A percentile compares a stretch with the other conserved stretches of the same genome.
These are phyloP conservation scores for Fraxinus paxiana DNA, from an alignment of 305 asterid species.

Conservation along the genomic window DNA sequence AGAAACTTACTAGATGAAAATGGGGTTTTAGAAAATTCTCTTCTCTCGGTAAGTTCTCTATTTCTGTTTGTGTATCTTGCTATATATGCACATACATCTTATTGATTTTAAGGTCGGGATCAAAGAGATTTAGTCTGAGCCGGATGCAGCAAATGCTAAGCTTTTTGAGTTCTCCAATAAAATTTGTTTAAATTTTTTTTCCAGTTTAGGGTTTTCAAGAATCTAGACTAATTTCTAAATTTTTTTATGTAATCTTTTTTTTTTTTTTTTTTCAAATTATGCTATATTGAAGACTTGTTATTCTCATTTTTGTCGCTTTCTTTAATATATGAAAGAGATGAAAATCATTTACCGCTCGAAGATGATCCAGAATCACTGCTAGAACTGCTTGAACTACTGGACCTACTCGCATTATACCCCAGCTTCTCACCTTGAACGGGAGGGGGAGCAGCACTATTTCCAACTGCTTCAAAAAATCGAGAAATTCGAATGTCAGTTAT, in stretches of 20 bases:
- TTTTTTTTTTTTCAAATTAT: neutral
- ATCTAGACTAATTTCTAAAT: neutral
- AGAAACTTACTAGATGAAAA: neutral
- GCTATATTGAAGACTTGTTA: neutral
- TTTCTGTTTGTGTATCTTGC: neutral
- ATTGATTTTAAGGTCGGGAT: neutral
- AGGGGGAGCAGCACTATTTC: constrained; percentile 29
- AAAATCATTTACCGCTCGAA: constrained; percentile 50
- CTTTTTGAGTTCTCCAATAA: neutral
- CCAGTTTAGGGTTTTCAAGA: neutral
- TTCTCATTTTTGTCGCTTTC: neutral
- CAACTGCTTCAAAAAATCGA: constrained; percentile 27
- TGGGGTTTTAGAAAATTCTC: neutral
- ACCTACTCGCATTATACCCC: constrained; percentile 39
- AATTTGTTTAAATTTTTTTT: neutral
- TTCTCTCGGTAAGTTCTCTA: neutral
- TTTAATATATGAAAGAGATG: neutral
- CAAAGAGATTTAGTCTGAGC: neutral
- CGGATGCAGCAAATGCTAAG: neutral
- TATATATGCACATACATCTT: neutral
- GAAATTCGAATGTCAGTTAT: constrained; percentile 10
- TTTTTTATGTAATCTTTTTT: neutral
- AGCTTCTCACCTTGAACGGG: constrained; percentile 37
- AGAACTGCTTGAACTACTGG: constrained; percentile 70
- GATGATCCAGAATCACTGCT: constrained; percentile 67